Percentiles rank a stretch among this genome's conserved stretches.
Conservation (phyloP, 75 land plant species). For the Pinus albicaulis region DNA sequence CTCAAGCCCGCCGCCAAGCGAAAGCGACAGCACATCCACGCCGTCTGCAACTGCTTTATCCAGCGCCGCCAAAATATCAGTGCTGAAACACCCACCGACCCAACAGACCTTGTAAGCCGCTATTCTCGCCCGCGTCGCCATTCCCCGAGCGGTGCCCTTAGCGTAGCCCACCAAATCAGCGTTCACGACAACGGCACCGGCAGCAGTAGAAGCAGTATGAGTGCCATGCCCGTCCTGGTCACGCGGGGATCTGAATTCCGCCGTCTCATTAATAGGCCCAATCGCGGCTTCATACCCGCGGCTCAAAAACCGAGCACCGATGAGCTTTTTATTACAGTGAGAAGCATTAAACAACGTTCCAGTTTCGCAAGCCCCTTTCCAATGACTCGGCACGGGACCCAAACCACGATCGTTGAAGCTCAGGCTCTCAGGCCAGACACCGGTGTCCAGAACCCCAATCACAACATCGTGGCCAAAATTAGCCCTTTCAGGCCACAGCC, state of each 20-base stretch:
- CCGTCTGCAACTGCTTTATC: conserved; percentile 21
- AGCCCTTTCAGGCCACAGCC: conserved; percentile 45
- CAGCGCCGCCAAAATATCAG: conserved; percentile 22
- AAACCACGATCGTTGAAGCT: conserved; percentile 23
- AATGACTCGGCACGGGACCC: conserved; percentile 13
- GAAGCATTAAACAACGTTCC: conserved; percentile 1
- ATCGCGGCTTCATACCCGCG: conserved; percentile 2
- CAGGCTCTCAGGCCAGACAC: conserved; percentile 11
- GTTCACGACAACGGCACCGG: conserved; percentile 4
- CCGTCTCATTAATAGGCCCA: conserved; percentile 7
- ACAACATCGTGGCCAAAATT: not conserved
- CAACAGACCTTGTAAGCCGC: conserved; percentile 28
- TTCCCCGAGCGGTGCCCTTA: conserved; percentile 19
- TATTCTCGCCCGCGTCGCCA: conserved; percentile 16
- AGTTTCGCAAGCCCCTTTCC: conserved; percentile 18
- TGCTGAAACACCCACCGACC: not conserved
- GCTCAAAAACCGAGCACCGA: conserved; percentile 20
- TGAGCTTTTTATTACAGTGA: conserved; percentile 13
- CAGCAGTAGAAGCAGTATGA: conserved; percentile 26
- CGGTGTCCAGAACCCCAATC: not conserved
- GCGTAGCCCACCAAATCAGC: conserved; percentile 19
- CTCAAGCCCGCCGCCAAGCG: conserved; percentile 11
- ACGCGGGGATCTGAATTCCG: conserved; percentile 13
- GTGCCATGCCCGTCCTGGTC: conserved; percentile 28
- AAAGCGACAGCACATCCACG: conserved; percentile 13